Conservation (phyloP, 192 early-diverging fungal species). For the Chytriomyces confervae region DNA sequence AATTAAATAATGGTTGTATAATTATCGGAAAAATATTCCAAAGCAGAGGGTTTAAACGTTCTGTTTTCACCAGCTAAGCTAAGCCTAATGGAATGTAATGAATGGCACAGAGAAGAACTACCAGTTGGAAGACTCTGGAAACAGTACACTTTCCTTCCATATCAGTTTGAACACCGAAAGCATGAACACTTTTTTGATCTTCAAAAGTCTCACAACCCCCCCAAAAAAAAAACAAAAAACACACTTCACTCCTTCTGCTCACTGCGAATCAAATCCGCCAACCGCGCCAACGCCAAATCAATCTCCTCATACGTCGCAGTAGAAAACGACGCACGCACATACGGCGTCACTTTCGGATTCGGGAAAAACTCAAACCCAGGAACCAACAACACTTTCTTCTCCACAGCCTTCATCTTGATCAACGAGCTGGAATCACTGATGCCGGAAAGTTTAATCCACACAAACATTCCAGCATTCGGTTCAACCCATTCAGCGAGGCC, state of each 20-base stretch:
- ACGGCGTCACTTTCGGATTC: slow-evolving; percentile 52
- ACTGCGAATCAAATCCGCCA: slow-evolving; percentile 46
- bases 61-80: too few species aligned
- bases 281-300: slow-evolving; percentile 49
- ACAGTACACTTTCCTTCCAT: not conserved
- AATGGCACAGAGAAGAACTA: too few species aligned
- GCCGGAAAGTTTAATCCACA: slow-evolving; percentile 72
- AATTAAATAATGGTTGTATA: not conserved
- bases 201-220: not conserved
- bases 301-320: slow-evolving; percentile 51
- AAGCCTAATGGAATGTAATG: too few species aligned
- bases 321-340: slow-evolving; percentile 59
- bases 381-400: slow-evolving; percentile 63
- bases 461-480: slow-evolving; percentile 81
- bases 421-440: slow-evolving; percentile 51
- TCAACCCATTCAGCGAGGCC: slow-evolving; percentile 56
- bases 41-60: not conserved
- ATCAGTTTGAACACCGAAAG: not conserved
- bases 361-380: slow-evolving; percentile 65
- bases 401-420: slow-evolving; percentile 56
- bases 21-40: not conserved
- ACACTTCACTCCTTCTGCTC: slow-evolving; percentile 19
- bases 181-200: not conserved
- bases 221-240: not conserved
- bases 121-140: not conserved